Conservation (phyloP, 2,329 filamentous ascomycete species). For the Fusarium sp. region DNA sequence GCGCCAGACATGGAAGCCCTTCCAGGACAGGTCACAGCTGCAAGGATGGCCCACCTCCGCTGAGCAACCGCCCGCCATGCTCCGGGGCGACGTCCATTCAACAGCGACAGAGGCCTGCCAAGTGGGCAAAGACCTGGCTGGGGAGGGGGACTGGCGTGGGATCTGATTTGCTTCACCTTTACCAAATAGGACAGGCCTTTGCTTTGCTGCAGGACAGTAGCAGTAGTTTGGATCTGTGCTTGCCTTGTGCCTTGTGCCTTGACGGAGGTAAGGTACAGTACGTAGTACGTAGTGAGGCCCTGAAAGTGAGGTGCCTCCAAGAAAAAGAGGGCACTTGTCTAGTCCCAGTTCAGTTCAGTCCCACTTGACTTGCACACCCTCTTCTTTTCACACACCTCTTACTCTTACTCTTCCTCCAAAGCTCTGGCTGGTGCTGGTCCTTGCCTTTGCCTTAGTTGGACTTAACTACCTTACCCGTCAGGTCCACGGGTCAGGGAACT, state of each 20-base stretch:
- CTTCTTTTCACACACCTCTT: slow-evolving; percentile 8
- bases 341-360: neutral
- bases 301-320: slow-evolving; percentile 4
- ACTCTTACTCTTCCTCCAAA: slow-evolving; percentile 5
- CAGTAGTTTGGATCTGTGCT: slow-evolving; percentile 4
- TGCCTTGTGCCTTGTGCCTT: slow-evolving; percentile 37
- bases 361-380: slow-evolving; percentile 11
- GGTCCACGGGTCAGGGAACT: neutral
- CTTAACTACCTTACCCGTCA: slow-evolving; percentile 5
- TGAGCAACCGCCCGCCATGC: slow-evolving; percentile 45
- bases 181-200: slow-evolving; percentile 1
- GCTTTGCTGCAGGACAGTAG: slow-evolving; percentile 23
- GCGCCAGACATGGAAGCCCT: slow-evolving; percentile 37
- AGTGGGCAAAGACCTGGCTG: slow-evolving; percentile 40
- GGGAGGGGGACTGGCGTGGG: slow-evolving; percentile 37
- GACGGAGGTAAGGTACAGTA: slow-evolving; percentile 27
- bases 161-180: slow-evolving; percentile 42
- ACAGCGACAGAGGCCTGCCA: slow-evolving; percentile 31
- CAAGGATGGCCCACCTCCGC: slow-evolving; percentile 45
- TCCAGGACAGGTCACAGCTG: slow-evolving; percentile 21
- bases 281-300: slow-evolving; percentile 3
- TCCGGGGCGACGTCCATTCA: slow-evolving; percentile 44
- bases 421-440: no score
- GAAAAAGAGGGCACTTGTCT: slow-evolving; percentile 1
- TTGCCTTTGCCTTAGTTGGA: neutral